phyloP scores from a whole-genome alignment of 2,329 filamentous ascomycete species.

The Alternaria consortialis region DNA sequence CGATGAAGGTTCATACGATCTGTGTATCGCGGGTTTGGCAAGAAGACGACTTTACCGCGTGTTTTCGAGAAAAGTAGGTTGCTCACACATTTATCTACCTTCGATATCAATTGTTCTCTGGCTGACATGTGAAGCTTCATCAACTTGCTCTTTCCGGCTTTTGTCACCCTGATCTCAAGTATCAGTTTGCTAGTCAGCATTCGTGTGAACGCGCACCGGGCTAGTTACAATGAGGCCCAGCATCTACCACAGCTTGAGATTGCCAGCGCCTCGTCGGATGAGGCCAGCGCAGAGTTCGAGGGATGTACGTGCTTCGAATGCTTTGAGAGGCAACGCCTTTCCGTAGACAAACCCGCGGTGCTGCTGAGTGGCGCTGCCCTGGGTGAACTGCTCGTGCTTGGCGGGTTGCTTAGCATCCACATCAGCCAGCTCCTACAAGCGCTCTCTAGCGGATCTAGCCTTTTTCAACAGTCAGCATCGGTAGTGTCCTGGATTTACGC shows the following conservation, averaged over 20 bases:
- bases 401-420: background rate
- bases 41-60: background rate
- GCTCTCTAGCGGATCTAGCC: background rate
- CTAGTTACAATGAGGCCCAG: background rate
- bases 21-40: background rate
- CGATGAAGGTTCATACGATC: background rate
- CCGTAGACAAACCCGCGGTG: background rate
- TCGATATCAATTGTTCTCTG: background rate
- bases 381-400: conserved; percentile 2
- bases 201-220: background rate
- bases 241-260: background rate
- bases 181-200: background rate
- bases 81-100: background rate
- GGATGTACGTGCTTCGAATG: background rate
- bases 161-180: background rate
- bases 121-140: background rate
- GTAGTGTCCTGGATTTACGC: background rate
- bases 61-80: conserved; percentile 4
- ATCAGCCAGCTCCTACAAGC: background rate
- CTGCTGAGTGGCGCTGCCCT: background rate
- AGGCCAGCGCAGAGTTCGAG: background rate
- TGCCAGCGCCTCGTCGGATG: background rate
- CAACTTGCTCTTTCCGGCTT: background rate
- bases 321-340: background rate
- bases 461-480: background rate